phyloP scores from a whole-genome alignment of 169 alveolate genomes.

The Theileria annulata region DNA sequence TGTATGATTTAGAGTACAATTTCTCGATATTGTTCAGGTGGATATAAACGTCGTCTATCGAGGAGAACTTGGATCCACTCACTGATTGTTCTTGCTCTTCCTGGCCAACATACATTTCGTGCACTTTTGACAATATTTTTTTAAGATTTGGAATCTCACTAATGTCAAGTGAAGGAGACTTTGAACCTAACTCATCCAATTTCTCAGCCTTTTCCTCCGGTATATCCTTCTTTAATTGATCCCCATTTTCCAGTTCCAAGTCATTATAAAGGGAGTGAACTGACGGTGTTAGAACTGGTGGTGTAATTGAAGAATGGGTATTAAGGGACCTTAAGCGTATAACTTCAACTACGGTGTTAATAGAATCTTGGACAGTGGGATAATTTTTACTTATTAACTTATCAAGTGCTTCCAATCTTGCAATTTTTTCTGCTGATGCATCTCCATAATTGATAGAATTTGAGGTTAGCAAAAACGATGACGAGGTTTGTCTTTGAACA shows the following conservation, averaged over 20 bases:
- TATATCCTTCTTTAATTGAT: neutral
- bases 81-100: neutral
- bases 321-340: neutral
- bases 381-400: neutral
- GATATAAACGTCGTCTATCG: neutral
- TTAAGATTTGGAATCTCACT: neutral
- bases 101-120: neutral
- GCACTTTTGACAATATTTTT: slow-evolving; percentile 2
- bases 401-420: neutral
- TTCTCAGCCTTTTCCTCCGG: neutral
- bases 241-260: neutral
- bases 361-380: neutral
- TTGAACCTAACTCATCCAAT: neutral
- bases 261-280: neutral
- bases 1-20: neutral
- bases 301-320: neutral
- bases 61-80: neutral
- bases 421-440: neutral
- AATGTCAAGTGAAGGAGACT: neutral
- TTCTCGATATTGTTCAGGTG: slow-evolving; percentile 5
- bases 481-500: neutral
- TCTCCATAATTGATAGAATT: neutral
- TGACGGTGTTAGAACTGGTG: neutral
- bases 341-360: neutral
- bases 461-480: neutral